Evolutionary conservation across 305 asterid genomes (phyloP), one percentile per base, ranked within the genome.

Genomic region (Fraxinus velutina): DNA sequence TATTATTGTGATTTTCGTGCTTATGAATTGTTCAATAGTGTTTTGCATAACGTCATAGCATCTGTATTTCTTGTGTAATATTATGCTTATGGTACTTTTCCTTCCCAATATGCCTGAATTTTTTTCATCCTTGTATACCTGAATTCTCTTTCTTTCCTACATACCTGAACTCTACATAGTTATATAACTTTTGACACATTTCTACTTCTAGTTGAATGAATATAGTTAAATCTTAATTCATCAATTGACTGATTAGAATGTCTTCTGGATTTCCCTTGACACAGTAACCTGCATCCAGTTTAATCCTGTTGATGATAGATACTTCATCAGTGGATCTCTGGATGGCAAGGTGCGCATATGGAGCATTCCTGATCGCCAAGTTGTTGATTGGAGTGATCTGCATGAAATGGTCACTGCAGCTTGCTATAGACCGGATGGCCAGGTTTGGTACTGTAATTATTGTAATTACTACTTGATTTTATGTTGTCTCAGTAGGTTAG

Each of bases 351-450:
- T 96, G 80, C 98, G 98, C 39, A 92, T 96, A 83, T 96, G 99
- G 99, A 96, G 97, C 90, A 94, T 96, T 86, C 97, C 99, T 37
- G 98, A 94, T 82, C 94, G 88, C 81, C 96, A 96, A 87, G 99
- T 96, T 86, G 98, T 96, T 88, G 98, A 96, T 88, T 96, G 98
- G 99, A 91, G 86, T 87, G 99, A 96, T 91, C 89, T 96, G 85
- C 97, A 91, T 84, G 99, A 96, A 87, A 96, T 96, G 99, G 98
- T 96, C 85, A 96, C 99, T 83, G 98, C 99, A 39, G 99, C 98
- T 83, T 94, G 98, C 89, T 96, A 96, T 88, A 96, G 98, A 72
- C 98, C 98, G 0, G 97, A 96, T 93, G 99, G 99, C 79, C 98
- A 93, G 98, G 99, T 96, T 75, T 86, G 92, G 60, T 78, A 34